Conservation (phyloP, 2,329 filamentous ascomycete genomes). For the Fusarium liriodendri region DNA sequence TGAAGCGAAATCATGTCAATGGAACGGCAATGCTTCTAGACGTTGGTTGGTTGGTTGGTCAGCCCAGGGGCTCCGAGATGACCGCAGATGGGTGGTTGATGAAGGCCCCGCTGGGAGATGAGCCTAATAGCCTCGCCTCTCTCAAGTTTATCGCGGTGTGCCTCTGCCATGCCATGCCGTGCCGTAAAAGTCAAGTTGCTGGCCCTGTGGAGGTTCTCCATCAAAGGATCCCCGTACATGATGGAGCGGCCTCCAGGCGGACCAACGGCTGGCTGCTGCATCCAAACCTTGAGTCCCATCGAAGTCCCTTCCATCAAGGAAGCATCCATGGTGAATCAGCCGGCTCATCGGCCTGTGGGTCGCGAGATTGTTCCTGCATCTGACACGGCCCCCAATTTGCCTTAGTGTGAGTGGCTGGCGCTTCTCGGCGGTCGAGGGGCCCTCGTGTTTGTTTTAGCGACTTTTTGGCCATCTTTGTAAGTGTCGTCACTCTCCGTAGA, state of each 20-base stretch:
- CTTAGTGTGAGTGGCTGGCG: constrained; percentile 37
- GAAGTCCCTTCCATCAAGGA: neutral
- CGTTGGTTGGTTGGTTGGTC: constrained; percentile 33
- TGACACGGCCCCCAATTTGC: constrained; percentile 38
- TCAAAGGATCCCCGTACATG: constrained; percentile 15
- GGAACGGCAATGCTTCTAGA: constrained; percentile 15
- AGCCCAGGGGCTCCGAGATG: constrained; percentile 19
- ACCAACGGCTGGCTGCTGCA: neutral
- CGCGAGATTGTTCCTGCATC: constrained; percentile 49
- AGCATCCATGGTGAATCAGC: constrained; percentile 28
- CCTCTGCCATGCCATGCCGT: neutral
- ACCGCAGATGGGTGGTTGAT: constrained; percentile 16
- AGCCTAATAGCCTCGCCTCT: constrained; percentile 21
- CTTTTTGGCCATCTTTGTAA: neutral
- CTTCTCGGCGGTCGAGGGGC: constrained; percentile 21
- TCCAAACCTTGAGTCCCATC: neutral
- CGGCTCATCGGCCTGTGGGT: constrained; percentile 43
- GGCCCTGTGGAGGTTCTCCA: neutral
- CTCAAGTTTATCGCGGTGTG: constrained; percentile 2
- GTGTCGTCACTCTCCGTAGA: constrained; percentile 16
- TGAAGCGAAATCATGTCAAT: constrained; percentile 41
- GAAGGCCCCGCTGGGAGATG: constrained; percentile 36
- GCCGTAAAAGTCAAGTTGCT: neutral
- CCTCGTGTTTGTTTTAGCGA: constrained; percentile 35
- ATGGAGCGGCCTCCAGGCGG: constrained; percentile 7